A percentile compares a stretch with the other conserved stretches of the same genome.
phyloP scores from a whole-genome alignment of 23 red algal species.

The Gracilaria domingensis region DNA sequence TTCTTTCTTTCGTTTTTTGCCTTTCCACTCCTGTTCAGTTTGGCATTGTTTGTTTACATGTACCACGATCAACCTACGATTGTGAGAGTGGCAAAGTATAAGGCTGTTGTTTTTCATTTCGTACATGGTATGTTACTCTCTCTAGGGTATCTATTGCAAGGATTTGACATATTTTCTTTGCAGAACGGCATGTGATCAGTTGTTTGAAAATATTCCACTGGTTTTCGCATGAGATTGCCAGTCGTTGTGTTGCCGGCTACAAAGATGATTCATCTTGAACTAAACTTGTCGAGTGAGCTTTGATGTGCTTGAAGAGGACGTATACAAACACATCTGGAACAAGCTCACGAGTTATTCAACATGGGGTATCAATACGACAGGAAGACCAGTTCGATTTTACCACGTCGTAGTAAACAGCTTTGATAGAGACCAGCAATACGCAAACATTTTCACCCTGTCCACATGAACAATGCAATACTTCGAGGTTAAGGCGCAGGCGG shows the following conservation, averaged over 20 bases:
- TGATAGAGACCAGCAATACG: not conserved
- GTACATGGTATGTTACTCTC: slow-evolving; percentile 68
- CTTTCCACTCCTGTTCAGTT: slow-evolving; percentile 20
- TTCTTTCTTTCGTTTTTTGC: slow-evolving; percentile 30
- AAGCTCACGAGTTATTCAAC: too few relatives aligned
- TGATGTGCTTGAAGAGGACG: too few relatives aligned
- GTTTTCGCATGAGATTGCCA: too few relatives aligned
- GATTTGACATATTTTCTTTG: not conserved
- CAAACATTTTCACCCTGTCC: not conserved
- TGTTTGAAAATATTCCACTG: too few relatives aligned
- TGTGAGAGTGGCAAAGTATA: slow-evolving; percentile 67
- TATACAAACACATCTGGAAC: too few relatives aligned
- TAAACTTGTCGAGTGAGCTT: too few relatives aligned
- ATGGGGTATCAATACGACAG: not conserved
- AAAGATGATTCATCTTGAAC: too few relatives aligned
- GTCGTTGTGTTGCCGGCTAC: too few relatives aligned
- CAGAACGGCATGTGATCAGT: not conserved
- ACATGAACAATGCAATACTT: not conserved
- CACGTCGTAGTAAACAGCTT: not conserved
- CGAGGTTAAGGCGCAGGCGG: not conserved
- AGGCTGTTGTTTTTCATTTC: slow-evolving; percentile 75
- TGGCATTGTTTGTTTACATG: slow-evolving; percentile 51
- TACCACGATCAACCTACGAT: slow-evolving; percentile 51
- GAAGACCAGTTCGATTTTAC: not conserved
- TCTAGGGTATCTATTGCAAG: slow-evolving; percentile 38